Evolutionary conservation across 2,329 filamentous ascomycete species (phyloP).

Genomic region (Aspergillus tanneri): DNA sequence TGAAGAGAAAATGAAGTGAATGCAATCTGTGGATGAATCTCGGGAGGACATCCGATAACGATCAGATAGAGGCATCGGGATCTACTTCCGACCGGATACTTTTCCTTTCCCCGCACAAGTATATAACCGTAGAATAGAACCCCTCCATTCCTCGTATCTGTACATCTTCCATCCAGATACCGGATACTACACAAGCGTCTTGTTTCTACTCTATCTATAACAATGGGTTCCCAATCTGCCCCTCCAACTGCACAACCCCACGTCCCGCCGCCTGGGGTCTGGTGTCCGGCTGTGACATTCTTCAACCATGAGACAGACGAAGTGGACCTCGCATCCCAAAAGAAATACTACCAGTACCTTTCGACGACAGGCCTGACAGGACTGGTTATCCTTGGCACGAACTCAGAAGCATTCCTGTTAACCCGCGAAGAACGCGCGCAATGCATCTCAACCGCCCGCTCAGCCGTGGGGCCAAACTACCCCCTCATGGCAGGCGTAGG

Average conservation of each 20-base stretch:
- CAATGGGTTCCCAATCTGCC: slow-evolving; percentile 19
- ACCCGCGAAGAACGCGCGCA: slow-evolving; percentile 60
- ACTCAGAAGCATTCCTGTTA: slow-evolving; percentile 57
- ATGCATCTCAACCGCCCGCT: slow-evolving; percentile 58
- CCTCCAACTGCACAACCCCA: slow-evolving; percentile 22
- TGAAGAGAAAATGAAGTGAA: too few species aligned
- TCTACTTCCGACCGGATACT: slow-evolving; percentile 15
- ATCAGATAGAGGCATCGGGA: slow-evolving; percentile 10
- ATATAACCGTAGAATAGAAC: not conserved
- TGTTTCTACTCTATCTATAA: not conserved
- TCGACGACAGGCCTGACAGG: slow-evolving; percentile 52
- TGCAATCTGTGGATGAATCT: too few species aligned
- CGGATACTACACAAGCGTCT: not conserved
- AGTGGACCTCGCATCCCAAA: slow-evolving; percentile 50
- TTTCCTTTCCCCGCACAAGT: slow-evolving; percentile 10
- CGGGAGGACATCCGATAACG: not conserved
- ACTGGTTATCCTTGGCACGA: slow-evolving; percentile 56
- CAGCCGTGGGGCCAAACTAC: slow-evolving; percentile 53
- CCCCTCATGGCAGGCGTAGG: slow-evolving; percentile 65
- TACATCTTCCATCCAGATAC: not conserved
- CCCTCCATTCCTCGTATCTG: not conserved
- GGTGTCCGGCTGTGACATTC: slow-evolving; percentile 56
- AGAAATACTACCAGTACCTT: slow-evolving; percentile 54
- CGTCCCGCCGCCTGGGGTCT: slow-evolving; percentile 42
- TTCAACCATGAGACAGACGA: slow-evolving; percentile 53